Evolutionary conservation across 768 basidiomycete species (phyloP), one percentile per base, ranked within the genome.

Genomic region (Lentinula sp.): DNA sequence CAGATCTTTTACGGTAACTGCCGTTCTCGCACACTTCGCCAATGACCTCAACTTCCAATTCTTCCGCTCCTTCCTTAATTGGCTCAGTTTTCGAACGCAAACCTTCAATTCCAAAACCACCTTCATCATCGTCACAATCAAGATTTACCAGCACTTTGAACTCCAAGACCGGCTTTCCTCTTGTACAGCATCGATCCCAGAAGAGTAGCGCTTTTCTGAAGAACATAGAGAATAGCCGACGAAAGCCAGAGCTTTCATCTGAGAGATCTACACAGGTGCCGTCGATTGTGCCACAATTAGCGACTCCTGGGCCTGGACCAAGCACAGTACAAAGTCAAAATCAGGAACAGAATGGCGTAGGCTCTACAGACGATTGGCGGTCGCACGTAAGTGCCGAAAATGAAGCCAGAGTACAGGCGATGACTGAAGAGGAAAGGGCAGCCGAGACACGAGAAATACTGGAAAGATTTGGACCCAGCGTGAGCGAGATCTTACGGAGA

Each of bases 401-500:
- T 64, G 77, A 81, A 61, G 71, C 74, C 10, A 72, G 74, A 33
- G 81, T 95, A 1, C 82, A 81, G 16, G 70, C 67, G 1, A 95
- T 95, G 94, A 79, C 81, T 2, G 81, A 82, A 10, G 84, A 84
- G 15, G 89, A 95, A 69, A 77, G 85, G 9, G 84, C 87, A 63
- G 71, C 81, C 56, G 92, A 90, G 70, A 76, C 78, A 48, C 73
- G 73, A 55, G 83, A 91, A 63, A 82, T 95, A 45, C 60, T 90
- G 32, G 85, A 90, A 62, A 80, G 82, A 49, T 86, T 95, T 68
- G 93, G 93, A 0, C 74, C 79, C 1, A 84, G 82, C 16, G 77
- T 93, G 9, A 77, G 78, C 2, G 85, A 86, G 49, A 71, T 91
- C 3, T 64, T 95, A 68, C 79, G 73, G 66, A 82, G 78, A 58